Conservation (phyloP, 768 basidiomycete species). For the Leccinum truebloodii region DNA sequence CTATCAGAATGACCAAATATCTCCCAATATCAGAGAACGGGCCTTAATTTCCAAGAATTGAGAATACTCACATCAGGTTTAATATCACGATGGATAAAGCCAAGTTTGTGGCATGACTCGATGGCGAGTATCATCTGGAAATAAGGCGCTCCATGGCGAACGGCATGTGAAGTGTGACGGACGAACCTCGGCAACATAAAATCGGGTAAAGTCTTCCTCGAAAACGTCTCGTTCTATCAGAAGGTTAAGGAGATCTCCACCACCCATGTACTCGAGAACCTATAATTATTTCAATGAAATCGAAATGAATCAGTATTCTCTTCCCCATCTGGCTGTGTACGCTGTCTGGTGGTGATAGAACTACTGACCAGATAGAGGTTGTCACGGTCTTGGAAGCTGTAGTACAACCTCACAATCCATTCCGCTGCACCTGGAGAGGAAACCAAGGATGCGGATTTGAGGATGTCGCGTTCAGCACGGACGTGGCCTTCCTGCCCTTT, state of each 20-base stretch:
- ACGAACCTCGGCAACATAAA: slow-evolving; percentile 90
- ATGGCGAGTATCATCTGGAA: slow-evolving; percentile 90
- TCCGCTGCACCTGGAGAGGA: slow-evolving; percentile 73
- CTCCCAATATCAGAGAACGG: slow-evolving; percentile 25
- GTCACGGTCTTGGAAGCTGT: slow-evolving; percentile 95
- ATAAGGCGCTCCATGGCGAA: slow-evolving; percentile 29
- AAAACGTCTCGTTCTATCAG: slow-evolving; percentile 91
- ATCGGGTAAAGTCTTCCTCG: slow-evolving; percentile 87
- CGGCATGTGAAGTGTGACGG: slow-evolving; percentile 22
- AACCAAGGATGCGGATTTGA: slow-evolving; percentile 86
- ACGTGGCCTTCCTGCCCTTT: slow-evolving; percentile 98
- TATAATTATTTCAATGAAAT: slow-evolving; percentile 53
- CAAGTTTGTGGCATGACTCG: slow-evolving; percentile 89
- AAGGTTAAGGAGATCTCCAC: slow-evolving; percentile 94
- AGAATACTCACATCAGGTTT: slow-evolving; percentile 77
- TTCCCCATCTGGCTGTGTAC: slow-evolving; percentile 26
- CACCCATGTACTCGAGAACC: slow-evolving; percentile 95
- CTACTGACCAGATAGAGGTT: slow-evolving; percentile 86
- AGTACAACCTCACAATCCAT: slow-evolving; percentile 93
- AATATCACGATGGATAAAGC: slow-evolving; percentile 98
- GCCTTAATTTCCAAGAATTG: slow-evolving; percentile 31
- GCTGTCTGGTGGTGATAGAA: slow-evolving; percentile 32
- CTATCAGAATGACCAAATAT: slow-evolving; percentile 42
- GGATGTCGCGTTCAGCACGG: slow-evolving; percentile 90
- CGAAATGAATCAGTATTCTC: slow-evolving; percentile 50